These are phyloP conservation scores for Oryza meridionalis DNA, from an alignment of 176 grass and related monocot genomes.

Conservation along the genomic window DNA sequence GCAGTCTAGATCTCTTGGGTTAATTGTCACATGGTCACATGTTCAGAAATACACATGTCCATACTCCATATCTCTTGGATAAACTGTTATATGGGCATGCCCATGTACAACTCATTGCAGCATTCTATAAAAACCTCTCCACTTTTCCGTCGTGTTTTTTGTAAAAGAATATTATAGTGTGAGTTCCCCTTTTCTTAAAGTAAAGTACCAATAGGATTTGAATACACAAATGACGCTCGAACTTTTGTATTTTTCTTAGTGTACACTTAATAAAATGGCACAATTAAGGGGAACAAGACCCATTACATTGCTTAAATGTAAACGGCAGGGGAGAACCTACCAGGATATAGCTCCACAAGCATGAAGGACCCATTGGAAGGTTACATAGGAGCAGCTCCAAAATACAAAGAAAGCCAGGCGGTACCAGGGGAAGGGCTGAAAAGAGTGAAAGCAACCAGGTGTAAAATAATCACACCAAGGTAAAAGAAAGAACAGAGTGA, in stretches of 20 bases:
- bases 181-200: not conserved
- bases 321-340: slow-evolving; percentile 42
- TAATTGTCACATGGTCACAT: slow-evolving; percentile 6
- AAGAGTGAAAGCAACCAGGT: slow-evolving; percentile 11
- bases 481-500: slow-evolving; percentile 10
- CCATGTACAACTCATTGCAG: not conserved
- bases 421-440: slow-evolving; percentile 93
- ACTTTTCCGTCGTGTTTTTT: not conserved
- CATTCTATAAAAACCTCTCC: slow-evolving; percentile 1
- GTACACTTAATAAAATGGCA: slow-evolving; percentile 22
- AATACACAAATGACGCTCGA: not conserved
- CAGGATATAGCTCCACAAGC: slow-evolving; percentile 68
- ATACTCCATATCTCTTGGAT: slow-evolving; percentile 17
- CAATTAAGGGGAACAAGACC: slow-evolving; percentile 6
- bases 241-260: not conserved
- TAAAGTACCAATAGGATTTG: not conserved
- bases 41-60: slow-evolving; percentile 2
- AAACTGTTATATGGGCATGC: slow-evolving; percentile 4
- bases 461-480: slow-evolving; percentile 16
- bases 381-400: slow-evolving; percentile 83
- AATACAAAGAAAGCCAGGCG: slow-evolving; percentile 84
- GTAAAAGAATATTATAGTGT: not conserved
- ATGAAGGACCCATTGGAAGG: slow-evolving; percentile 86
- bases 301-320: slow-evolving; percentile 19
- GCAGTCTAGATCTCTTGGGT: not conserved